Evolutionary conservation across 2,329 filamentous ascomycete genomes (phyloP), one percentile per base, ranked within the genome.

Genomic region (Colletotrichum truncatum): DNA sequence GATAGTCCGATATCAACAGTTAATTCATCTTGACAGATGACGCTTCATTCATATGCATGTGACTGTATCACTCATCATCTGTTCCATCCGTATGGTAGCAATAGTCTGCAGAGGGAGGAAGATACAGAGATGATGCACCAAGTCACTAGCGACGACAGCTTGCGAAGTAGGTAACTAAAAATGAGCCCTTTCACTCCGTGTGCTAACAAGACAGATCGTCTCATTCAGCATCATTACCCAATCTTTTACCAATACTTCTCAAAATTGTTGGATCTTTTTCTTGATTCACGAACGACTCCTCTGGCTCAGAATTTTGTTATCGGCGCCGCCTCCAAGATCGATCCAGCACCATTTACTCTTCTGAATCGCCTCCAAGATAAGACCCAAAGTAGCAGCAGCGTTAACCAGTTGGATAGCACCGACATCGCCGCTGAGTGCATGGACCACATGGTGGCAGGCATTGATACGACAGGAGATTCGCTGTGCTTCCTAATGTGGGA

Each of bases 401-500:
- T 90, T 28, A 80, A 85, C 25, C 74, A 79, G 3, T 76, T 86
- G 2, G 84, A 89, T 68, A 84, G 78, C 3, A 76, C 86, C 3
- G 84, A 89, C 68, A 84, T 87, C 63, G 89, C 89, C 0, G 89
- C 90, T n/a, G 90, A 92, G 74, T 91, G 88, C 70, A 84, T 90
- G 65, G 89, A 92, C 69, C 89, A 92, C 72, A 88, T 92, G 86
- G 88, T 86, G 0, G 90, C 90, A 0, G 90, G 90, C 0, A 91
- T 92, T 64, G 90, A 92, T 69, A 92, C 90, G 0, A 92, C 89
- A 0, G 89, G 89, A 9, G 90, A 92, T 69, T 88, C 84, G 0
- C 78, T 92, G 0, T 91, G 88, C 71, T 91, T 92, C 71, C 78
- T 92, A 10, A 89, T 92, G 86, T 89, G 89, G 84, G 85, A 91